Evolutionary conservation across 257 asterid species (phyloP).

Genomic region (Coffea canephora): DNA sequence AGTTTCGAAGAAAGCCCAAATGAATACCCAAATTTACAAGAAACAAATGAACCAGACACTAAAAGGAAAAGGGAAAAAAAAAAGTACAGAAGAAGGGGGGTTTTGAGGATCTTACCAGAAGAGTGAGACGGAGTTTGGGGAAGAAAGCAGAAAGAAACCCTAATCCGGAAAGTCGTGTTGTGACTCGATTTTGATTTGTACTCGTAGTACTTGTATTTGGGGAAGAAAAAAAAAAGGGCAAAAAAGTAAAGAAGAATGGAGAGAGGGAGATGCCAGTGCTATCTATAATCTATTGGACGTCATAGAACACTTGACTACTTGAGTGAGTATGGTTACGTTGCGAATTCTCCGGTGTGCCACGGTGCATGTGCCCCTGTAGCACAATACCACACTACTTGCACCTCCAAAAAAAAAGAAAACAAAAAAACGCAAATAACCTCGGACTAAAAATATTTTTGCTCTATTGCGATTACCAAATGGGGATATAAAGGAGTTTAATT

Average conservation of each 20-base stretch:
- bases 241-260: not conserved
- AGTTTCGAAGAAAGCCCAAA: not conserved
- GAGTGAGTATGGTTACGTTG: not conserved
- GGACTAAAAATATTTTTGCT: no score
- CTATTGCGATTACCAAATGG: no score
- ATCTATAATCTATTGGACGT: not conserved
- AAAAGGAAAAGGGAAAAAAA: not conserved
- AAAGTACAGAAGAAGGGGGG: not conserved
- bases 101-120: conserved; percentile 16
- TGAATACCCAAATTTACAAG: not conserved
- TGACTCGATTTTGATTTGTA: not conserved
- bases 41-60: not conserved
- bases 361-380: not conserved
- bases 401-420: no score
- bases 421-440: no score
- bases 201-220: no score
- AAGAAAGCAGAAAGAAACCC: conserved; percentile 3
- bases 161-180: conserved; percentile 2
- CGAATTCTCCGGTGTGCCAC: not conserved
- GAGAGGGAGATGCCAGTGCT: not conserved
- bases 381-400: no score
- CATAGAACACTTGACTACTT: no score
- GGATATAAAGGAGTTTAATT: no score
- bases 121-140: not conserved
- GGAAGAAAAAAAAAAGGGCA: not conserved